Percentiles rank a stretch among this genome's conserved stretches.
Evolutionary conservation across 306 rosid species (phyloP).

Genomic region (Pachyrhizus erosus): DNA sequence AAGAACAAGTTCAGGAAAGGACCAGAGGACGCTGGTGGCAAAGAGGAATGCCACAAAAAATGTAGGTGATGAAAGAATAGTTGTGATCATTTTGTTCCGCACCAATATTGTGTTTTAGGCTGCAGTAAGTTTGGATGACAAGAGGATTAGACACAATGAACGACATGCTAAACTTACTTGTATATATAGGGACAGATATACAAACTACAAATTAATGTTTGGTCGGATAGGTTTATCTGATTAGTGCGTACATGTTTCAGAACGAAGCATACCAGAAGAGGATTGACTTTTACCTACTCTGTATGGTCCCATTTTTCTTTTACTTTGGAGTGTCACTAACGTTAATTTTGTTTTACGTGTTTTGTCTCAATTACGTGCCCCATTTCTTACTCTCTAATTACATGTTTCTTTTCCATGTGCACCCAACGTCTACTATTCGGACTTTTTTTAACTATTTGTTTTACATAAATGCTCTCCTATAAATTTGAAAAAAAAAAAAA

Average conservation of each 20-base stretch:
- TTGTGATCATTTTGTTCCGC: slow-evolving; percentile 44
- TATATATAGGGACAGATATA: slow-evolving; percentile 12
- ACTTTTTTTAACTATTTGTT: neutral
- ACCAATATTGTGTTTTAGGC: neutral
- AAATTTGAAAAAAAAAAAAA: neutral
- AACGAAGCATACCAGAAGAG: slow-evolving; percentile 38
- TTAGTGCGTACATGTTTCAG: slow-evolving; percentile 17
- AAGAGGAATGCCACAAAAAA: slow-evolving; percentile 46
- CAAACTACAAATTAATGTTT: slow-evolving; percentile 34
- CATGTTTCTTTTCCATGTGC: slow-evolving; percentile 31
- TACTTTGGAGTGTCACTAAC: slow-evolving; percentile 46
- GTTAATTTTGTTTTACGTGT: slow-evolving; percentile 37
- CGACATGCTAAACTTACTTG: slow-evolving; percentile 27
- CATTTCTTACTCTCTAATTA: slow-evolving; percentile 19
- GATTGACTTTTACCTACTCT: slow-evolving; percentile 45
- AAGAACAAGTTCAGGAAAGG: slow-evolving; percentile 42
- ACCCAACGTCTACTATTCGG: neutral
- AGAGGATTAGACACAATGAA: slow-evolving; percentile 15
- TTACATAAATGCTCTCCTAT: neutral
- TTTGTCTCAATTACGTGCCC: slow-evolving; percentile 33
- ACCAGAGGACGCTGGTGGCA: slow-evolving; percentile 43
- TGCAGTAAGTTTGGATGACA: neutral
- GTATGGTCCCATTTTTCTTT: slow-evolving; percentile 45
- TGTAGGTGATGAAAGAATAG: slow-evolving; percentile 38
- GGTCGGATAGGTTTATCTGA: slow-evolving; percentile 42